Base-by-base conservation (phyloP, 2,329 filamentous ascomycete genomes). In the Aspergillus eucalypticola region DNA sequence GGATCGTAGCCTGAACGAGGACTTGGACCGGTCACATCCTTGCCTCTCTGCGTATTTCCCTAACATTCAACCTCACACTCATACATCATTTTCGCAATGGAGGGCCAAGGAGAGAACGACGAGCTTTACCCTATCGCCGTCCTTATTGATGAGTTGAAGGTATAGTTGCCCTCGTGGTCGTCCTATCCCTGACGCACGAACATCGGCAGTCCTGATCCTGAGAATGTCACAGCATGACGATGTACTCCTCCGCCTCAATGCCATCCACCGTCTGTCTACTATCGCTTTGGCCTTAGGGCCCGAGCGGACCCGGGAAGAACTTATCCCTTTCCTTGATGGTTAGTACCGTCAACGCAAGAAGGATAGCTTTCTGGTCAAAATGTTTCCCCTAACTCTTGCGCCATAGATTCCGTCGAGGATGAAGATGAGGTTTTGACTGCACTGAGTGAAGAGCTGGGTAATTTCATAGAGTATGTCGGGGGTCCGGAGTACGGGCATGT, bases 71-170 rank as follows among this genome's bases (percentile, higher is more conserved):
- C 50, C 63, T 64, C 57, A 58, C 48, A 56, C 17, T 53, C 42
- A 66, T 62, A 63, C 53, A 67, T 59, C 59, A 63, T 72, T 73
- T 78, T 81, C 86, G 85, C 79, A 79, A 98, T 98, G 94, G 92
- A 97, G 82, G 90, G 89, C 81, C 86, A 89, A 79, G 91, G 89
- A 81, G 88, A 94, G 83, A 96, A 90, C 79, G 95, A 99, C 82
- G 96, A 98, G 88, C 92, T 99, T 75, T 99, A 98, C 81, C 95
- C 95, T 78, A 99, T 99, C 84, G 95, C 96, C 76, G 95, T 99
- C 70, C 89, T 99, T 81, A 99, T 99, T 81, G 95, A 99, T 80
- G 95, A 99, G 87, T 86, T 99, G 75, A 99, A 97, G 91, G 93
- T 96, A 86, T 60, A 49, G 35, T 59, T 39, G 41, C 51, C 50